phyloP scores from a whole-genome alignment of 176 grass and related monocot genomes.

The Triticum urartu region DNA sequence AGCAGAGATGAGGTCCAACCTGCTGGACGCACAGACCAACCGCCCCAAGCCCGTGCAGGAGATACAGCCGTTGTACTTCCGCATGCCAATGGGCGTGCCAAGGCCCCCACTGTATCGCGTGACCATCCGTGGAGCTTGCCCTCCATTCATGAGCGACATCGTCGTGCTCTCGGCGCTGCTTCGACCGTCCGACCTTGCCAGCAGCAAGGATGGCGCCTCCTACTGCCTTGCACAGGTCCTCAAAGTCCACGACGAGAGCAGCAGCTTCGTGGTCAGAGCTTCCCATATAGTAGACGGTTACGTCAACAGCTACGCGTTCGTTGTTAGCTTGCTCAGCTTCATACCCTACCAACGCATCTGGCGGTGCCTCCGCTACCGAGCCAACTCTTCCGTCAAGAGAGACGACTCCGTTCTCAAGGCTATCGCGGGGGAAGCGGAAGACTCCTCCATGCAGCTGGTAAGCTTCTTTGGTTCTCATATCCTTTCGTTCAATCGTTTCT shows the following conservation, averaged over 20 bases:
- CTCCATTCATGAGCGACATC: conserved; percentile 40
- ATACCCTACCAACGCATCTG: conserved; percentile 61
- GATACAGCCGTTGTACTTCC: not conserved
- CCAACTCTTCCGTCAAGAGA: not conserved
- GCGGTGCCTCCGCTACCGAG: conserved; percentile 17
- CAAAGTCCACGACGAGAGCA: not conserved
- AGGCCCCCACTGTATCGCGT: not conserved
- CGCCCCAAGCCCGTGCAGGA: not conserved
- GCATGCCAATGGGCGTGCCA: not conserved
- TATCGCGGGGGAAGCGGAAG: not conserved
- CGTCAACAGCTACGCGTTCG: not conserved
- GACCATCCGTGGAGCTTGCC: not conserved
- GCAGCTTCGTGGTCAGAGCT: conserved; percentile 5
- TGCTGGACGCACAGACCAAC: conserved; percentile 17
- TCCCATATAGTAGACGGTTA: conserved; percentile 16
- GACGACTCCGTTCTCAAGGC: conserved; percentile 26
- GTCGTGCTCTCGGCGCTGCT: conserved; percentile 33
- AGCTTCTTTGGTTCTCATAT: too few species aligned
- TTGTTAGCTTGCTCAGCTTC: conserved; percentile 34
- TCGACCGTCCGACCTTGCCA: conserved; percentile 24
- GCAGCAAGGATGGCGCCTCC: not conserved
- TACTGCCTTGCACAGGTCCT: conserved; percentile 29
- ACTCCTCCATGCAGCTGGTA: too few species aligned
- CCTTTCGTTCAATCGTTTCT: too few species aligned
- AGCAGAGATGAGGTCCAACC: conserved; percentile 41